Conservation (phyloP, 2,329 filamentous ascomycete genomes). For the Fusarium globosum region DNA sequence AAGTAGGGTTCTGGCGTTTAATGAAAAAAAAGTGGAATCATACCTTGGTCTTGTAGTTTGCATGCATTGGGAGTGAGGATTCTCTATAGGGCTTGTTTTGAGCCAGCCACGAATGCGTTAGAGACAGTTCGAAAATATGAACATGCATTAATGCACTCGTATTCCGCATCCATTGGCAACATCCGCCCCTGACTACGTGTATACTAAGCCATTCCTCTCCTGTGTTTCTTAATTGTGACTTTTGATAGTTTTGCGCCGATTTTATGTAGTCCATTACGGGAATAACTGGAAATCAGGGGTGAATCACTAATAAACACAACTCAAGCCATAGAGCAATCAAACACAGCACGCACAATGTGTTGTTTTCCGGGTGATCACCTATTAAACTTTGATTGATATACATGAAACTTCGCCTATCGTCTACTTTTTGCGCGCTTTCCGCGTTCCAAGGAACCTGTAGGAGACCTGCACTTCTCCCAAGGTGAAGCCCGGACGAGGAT, state of each 20-base stretch:
- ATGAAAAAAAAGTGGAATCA: conserved; percentile 50
- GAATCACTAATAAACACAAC: neutral
- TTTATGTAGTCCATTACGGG: neutral
- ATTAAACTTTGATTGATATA: conserved; percentile 19
- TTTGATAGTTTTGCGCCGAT: neutral
- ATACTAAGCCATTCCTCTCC: neutral
- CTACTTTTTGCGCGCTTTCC: conserved; percentile 16
- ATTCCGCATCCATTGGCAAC: conserved; percentile 29
- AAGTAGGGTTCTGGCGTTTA: conserved; percentile 71
- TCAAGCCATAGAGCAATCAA: neutral
- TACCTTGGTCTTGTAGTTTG: conserved; percentile 54
- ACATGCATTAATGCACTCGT: conserved; percentile 48
- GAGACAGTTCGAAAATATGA: conserved; percentile 52
- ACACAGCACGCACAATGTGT: conserved; percentile 2
- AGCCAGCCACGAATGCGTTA: conserved; percentile 53
- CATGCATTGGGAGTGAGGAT: conserved; percentile 57
- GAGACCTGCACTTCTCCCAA: conserved; percentile 51
- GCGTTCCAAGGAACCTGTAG: conserved; percentile 20
- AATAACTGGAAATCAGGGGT: neutral
- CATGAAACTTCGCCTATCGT: conserved; percentile 33
- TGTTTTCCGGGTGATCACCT: conserved; percentile 12
- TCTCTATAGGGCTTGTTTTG: conserved; percentile 48
- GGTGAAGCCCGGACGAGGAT: conserved; percentile 6
- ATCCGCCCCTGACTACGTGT: conserved; percentile 9
- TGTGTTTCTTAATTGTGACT: neutral